Percentiles rank a stretch among this genome's conserved stretches.
Conservation (phyloP, 331 rosid species). For the Malus hybrid region DNA sequence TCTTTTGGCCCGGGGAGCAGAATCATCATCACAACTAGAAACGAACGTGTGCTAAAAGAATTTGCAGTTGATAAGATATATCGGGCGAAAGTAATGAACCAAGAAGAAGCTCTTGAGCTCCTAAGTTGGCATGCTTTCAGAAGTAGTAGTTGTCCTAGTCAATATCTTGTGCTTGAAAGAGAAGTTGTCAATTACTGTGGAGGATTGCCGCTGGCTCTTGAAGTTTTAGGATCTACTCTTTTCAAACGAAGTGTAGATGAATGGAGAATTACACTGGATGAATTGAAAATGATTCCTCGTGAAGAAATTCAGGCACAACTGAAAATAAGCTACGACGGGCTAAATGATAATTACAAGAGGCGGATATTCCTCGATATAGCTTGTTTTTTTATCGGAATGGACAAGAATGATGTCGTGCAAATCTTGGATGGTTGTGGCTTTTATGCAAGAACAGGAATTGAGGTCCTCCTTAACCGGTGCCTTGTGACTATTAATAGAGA, state of each 20-base stretch:
- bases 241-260: too few species aligned
- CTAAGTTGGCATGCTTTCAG: too few species aligned
- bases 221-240: background rate
- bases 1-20: too few species aligned
- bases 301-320: background rate
- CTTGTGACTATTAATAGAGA: conserved; percentile 5
- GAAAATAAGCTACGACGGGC: conserved; percentile 18
- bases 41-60: too few species aligned
- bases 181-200: too few species aligned
- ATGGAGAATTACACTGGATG: background rate
- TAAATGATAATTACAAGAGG: conserved; percentile 2
- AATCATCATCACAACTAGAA: too few species aligned
- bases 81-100: too few species aligned
- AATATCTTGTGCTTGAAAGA: too few species aligned
- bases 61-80: too few species aligned
- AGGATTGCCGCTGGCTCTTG: too few species aligned
- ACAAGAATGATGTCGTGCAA: background rate
- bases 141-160: too few species aligned
- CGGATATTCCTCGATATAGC: conserved; percentile 23
- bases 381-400: conserved; percentile 22
- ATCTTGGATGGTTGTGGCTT: conserved; percentile 7
- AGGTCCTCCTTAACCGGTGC: background rate
- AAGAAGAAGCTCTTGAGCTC: too few species aligned
- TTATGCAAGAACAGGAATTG: conserved; percentile 9
- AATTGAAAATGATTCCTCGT: background rate